These are phyloP conservation scores for Dichomitus squalens DNA, from an alignment of 1,284 basidiomycete species.

Conservation along the genomic window DNA sequence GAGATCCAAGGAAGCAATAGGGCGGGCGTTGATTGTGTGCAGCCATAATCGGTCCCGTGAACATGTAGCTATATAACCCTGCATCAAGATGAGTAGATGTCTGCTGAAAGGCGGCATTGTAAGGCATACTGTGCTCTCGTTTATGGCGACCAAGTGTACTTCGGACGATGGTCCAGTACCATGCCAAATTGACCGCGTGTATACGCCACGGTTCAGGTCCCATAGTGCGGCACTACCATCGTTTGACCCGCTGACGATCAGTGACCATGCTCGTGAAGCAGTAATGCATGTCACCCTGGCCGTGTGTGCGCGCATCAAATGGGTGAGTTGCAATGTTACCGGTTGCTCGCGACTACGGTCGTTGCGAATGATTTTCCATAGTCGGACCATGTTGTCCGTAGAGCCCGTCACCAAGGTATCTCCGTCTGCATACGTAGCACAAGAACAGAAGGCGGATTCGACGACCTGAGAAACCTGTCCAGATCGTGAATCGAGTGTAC, in stretches of 20 bases:
- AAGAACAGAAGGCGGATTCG: slow-evolving; percentile 72
- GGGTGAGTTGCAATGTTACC: slow-evolving; percentile 51
- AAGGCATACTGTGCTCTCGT: slow-evolving; percentile 78
- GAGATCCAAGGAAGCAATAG: slow-evolving; percentile 69
- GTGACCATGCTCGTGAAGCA: slow-evolving; percentile 81
- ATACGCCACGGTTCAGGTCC: slow-evolving; percentile 86
- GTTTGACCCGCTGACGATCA: slow-evolving; percentile 82
- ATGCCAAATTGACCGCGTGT: slow-evolving; percentile 78
- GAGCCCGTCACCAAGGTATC: slow-evolving; percentile 78
- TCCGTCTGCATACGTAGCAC: slow-evolving; percentile 76
- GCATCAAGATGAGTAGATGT: background rate
- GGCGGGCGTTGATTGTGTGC: slow-evolving; percentile 82
- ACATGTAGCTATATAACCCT: slow-evolving; percentile 87
- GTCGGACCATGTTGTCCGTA: slow-evolving; percentile 72
- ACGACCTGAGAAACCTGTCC: slow-evolving; percentile 71
- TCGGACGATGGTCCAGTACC: slow-evolving; percentile 45
- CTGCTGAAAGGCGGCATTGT: no score
- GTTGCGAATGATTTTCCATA: slow-evolving; percentile 67
- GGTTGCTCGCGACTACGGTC: slow-evolving; percentile 25
- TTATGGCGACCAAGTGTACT: slow-evolving; percentile 76
- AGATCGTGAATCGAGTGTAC: background rate
- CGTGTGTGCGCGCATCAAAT: slow-evolving; percentile 80
- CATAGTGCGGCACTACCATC: slow-evolving; percentile 88
- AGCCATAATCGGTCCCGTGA: slow-evolving; percentile 68
- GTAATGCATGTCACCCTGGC: slow-evolving; percentile 69